Conservation (phyloP, 1,284 basidiomycete genomes). For the Anthracocystis setariae region DNA sequence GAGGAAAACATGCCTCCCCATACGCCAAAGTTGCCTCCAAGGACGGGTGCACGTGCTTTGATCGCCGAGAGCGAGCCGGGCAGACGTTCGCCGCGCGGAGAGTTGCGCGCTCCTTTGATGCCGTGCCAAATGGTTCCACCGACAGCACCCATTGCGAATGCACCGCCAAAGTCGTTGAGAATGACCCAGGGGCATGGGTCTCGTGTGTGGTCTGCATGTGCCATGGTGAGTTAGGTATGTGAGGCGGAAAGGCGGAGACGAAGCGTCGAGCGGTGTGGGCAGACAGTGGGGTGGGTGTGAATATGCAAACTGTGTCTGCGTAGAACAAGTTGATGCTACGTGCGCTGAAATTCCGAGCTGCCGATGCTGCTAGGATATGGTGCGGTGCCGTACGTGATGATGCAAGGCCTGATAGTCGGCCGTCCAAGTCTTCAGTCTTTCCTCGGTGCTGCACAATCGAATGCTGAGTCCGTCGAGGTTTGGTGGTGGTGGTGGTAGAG, state of each 20-base stretch:
- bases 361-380: too few species aligned
- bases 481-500: too few species aligned
- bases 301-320: too few species aligned
- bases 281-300: too few species aligned
- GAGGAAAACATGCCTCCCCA: slow-evolving; percentile 85
- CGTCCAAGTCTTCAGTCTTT: too few species aligned
- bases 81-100: slow-evolving; percentile 91
- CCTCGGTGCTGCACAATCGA: too few species aligned
- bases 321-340: too few species aligned
- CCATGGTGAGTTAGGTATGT: slow-evolving; percentile 20
- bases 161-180: slow-evolving; percentile 97
- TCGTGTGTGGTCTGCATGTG: slow-evolving; percentile 58
- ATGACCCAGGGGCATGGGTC: slow-evolving; percentile 88
- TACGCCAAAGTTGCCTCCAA: slow-evolving; percentile 96
- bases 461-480: too few species aligned
- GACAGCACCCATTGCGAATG: slow-evolving; percentile 88
- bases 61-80: slow-evolving; percentile 94
- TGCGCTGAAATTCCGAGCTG: too few species aligned
- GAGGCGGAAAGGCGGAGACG: not conserved
- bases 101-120: slow-evolving; percentile 97
- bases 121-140: slow-evolving; percentile 99
- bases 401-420: too few species aligned
- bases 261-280: not conserved
- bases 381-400: too few species aligned
- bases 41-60: slow-evolving; percentile 97